These are phyloP conservation scores for Colletotrichum spaethianum DNA, from an alignment of 2,329 filamentous ascomycete genomes.

Conservation along the genomic window DNA sequence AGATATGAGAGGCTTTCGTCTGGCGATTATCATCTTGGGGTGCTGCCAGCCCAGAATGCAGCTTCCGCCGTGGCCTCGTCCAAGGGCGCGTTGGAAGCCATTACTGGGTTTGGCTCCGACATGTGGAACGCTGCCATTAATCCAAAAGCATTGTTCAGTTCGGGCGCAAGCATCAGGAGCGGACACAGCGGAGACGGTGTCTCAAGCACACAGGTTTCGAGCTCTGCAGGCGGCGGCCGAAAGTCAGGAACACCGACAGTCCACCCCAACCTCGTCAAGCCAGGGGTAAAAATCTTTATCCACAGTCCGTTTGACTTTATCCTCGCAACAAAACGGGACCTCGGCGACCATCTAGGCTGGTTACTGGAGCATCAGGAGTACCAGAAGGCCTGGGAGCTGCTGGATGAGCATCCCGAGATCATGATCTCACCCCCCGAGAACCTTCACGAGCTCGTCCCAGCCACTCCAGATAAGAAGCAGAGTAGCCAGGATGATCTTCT, in stretches of 20 bases:
- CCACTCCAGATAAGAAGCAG: conserved; percentile 58
- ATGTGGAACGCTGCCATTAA: conserved; percentile 95
- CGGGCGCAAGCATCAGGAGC: conserved; percentile 82
- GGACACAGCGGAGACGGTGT: conserved; percentile 72
- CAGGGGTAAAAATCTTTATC: conserved; percentile 84
- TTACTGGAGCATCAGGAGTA: conserved; percentile 86
- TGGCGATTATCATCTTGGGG: conserved; percentile 91
- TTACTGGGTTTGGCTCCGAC: conserved; percentile 80
- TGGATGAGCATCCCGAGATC: conserved; percentile 89
- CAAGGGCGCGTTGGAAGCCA: conserved; percentile 81
- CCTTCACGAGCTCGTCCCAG: conserved; percentile 55
- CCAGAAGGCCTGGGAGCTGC: conserved; percentile 87
- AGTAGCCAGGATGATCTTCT: conserved; percentile 75
- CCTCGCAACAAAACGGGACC: conserved; percentile 88
- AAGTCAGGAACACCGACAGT: conserved; percentile 45
- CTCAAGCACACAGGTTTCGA: conserved; percentile 63
- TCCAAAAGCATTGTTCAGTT: conserved; percentile 88
- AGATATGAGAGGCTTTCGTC: conserved; percentile 89
- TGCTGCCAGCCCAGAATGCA: conserved; percentile 81
- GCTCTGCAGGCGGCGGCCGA: conserved; percentile 53
- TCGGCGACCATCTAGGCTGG: conserved; percentile 89
- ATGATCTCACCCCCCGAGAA: conserved; percentile 60
- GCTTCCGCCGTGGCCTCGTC: conserved; percentile 75
- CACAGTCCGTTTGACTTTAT: conserved; percentile 98
- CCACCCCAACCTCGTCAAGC: conserved; percentile 69